A percentile compares a stretch with the other conserved stretches of the same genome.
Conservation (phyloP, 1,284 basidiomycete genomes). For the Uromyces viciae-fabae region DNA sequence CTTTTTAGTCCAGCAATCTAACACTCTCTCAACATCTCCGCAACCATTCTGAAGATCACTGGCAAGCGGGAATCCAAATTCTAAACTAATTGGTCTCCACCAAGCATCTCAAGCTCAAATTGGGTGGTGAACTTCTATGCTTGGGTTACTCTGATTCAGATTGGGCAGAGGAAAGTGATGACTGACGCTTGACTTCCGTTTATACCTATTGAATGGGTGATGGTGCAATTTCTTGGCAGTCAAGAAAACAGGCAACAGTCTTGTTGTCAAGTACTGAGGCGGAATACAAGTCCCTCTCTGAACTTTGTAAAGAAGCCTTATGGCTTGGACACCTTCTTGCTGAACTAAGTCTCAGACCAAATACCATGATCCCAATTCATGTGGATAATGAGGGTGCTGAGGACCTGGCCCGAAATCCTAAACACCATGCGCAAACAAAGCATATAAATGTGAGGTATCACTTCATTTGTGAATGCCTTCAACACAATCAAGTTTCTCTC, state of each 20-base stretch:
- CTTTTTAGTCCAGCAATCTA: neutral
- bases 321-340: neutral
- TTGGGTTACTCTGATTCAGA: conserved; percentile 8
- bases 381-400: neutral
- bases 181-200: neutral
- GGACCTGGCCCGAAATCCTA: neutral
- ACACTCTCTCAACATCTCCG: neutral
- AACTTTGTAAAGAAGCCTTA: neutral
- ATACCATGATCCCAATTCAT: neutral
- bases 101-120: neutral
- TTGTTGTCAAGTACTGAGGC: neutral
- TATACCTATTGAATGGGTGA: neutral
- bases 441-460: neutral
- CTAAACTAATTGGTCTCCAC: neutral
- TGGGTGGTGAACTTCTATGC: neutral
- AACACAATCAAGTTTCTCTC: neutral
- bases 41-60: neutral
- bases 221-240: neutral
- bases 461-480: neutral
- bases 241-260: neutral
- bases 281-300: neutral
- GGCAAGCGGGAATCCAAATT: neutral
- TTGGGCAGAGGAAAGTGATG: neutral
- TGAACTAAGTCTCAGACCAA: neutral
- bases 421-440: neutral